These are phyloP conservation scores for Cytospora piceae DNA, from an alignment of 2,329 filamentous ascomycete genomes.

Conservation along the genomic window DNA sequence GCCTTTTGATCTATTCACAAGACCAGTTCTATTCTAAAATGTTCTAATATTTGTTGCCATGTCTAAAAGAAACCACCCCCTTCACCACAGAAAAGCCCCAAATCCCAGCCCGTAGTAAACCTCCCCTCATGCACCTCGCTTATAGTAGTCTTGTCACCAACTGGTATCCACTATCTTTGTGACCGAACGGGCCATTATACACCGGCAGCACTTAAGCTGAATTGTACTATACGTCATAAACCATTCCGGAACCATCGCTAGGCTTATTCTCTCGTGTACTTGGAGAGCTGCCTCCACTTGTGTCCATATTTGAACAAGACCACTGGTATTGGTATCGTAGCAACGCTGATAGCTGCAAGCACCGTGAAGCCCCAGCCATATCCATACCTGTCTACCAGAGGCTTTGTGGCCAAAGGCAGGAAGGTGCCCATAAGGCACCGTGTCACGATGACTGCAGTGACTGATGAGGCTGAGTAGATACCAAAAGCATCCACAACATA, in stretches of 20 bases:
- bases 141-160: not conserved
- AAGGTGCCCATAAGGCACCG: constrained; percentile 61
- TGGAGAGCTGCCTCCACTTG: constrained; percentile 54
- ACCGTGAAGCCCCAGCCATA: constrained; percentile 56
- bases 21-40: no score
- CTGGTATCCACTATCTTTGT: not conserved
- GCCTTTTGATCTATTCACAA: no score
- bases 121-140: not conserved
- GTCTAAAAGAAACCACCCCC: not conserved
- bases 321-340: constrained; percentile 55
- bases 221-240: not conserved
- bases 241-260: not conserved
- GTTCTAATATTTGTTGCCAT: no score
- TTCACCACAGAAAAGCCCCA: not conserved
- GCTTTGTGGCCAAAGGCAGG: constrained; percentile 54
- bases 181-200: not conserved
- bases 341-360: constrained; percentile 46
- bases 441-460: constrained; percentile 60
- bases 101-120: not conserved
- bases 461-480: constrained; percentile 58
- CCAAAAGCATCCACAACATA: constrained; percentile 63
- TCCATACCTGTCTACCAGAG: constrained; percentile 52
- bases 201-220: not conserved
- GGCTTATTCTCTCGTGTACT: constrained; percentile 48
- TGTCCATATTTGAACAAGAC: constrained; percentile 55